These are phyloP conservation scores for Blastobotrys aristatus DNA, from an alignment of 1,139 yeast genomes.

Conservation along the genomic window DNA sequence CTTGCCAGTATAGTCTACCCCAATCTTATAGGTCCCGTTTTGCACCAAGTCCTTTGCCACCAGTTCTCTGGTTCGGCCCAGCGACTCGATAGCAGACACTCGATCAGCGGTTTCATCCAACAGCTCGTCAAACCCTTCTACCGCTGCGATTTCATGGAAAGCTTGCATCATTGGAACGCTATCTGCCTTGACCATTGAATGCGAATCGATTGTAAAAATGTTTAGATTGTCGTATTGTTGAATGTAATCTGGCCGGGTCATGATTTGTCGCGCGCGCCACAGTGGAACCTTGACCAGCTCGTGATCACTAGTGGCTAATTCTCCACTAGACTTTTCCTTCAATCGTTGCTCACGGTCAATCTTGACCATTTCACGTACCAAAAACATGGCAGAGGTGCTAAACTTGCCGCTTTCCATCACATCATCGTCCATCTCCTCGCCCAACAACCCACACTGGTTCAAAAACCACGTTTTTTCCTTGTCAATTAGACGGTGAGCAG, in stretches of 20 bases:
- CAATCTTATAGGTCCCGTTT: slow-evolving; percentile 40
- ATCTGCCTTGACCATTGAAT: slow-evolving; percentile 70
- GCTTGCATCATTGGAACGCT: slow-evolving; percentile 89
- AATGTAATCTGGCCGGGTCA: slow-evolving; percentile 81
- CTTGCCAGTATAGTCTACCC: slow-evolving; percentile 11
- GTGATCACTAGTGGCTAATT: slow-evolving; percentile 40
- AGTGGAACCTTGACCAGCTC: slow-evolving; percentile 67
- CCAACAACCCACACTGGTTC: slow-evolving; percentile 75
- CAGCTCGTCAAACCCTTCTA: slow-evolving; percentile 68
- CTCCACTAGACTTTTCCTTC: slow-evolving; percentile 23
- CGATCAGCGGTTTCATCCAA: slow-evolving; percentile 65
- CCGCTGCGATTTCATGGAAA: slow-evolving; percentile 68
- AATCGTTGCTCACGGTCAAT: slow-evolving; percentile 43
- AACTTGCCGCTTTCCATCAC: slow-evolving; percentile 85
- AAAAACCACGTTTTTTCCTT: slow-evolving; percentile 82
- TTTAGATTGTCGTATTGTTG: slow-evolving; percentile 70
- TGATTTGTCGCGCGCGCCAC: slow-evolving; percentile 79
- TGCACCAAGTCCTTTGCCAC: slow-evolving; percentile 63
- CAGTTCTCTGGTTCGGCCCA: slow-evolving; percentile 78
- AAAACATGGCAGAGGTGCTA: slow-evolving; percentile 68
- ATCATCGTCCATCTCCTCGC: slow-evolving; percentile 80
- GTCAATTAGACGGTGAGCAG: slow-evolving; percentile 68
- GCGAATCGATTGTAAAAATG: slow-evolving; percentile 70
- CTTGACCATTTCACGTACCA: slow-evolving; percentile 67
- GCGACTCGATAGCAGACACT: slow-evolving; percentile 68